Percentiles rank a stretch among this genome's conserved stretches.
Conservation (phyloP, 164 flowering plant genomes). For the Nelumbo lutea region DNA sequence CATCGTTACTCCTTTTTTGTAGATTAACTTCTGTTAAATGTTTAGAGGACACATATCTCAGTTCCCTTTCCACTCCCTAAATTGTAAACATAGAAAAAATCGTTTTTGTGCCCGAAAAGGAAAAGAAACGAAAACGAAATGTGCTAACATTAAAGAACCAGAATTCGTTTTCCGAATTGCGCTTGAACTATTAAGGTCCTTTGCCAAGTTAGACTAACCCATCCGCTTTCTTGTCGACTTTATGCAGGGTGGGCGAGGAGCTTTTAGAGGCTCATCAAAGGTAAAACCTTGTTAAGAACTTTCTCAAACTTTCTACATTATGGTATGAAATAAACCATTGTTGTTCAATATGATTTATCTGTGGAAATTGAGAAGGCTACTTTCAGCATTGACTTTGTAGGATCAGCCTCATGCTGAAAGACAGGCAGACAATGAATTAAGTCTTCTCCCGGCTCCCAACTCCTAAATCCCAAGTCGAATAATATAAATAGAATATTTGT, state of each 20-base stretch:
- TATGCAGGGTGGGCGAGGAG: conserved; percentile 25
- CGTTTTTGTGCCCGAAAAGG: background rate
- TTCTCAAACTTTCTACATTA: background rate
- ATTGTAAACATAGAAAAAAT: background rate
- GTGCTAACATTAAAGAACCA: background rate
- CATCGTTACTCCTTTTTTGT: background rate
- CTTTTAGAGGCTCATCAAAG: conserved; percentile 21
- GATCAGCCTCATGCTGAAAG: background rate
- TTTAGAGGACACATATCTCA: background rate
- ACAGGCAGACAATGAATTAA: background rate
- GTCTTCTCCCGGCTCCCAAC: background rate
- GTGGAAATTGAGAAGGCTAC: background rate
- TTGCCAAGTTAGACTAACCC: background rate
- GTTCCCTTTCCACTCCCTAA: background rate
- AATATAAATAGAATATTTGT: background rate
- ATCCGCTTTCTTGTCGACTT: background rate
- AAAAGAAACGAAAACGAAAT: background rate
- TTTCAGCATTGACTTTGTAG: background rate
- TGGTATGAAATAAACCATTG: background rate
- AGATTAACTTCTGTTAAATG: too few relatives aligned
- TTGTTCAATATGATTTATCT: background rate
- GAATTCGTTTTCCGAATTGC: background rate
- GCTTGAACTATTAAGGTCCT: background rate
- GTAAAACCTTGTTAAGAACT: background rate
- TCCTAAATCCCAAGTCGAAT: background rate